Percentiles rank a stretch among this genome's conserved stretches.
These are phyloP conservation scores for Saccharomycopsis sp. DNA, from an alignment of 805 yeast species.

Conservation along the genomic window DNA sequence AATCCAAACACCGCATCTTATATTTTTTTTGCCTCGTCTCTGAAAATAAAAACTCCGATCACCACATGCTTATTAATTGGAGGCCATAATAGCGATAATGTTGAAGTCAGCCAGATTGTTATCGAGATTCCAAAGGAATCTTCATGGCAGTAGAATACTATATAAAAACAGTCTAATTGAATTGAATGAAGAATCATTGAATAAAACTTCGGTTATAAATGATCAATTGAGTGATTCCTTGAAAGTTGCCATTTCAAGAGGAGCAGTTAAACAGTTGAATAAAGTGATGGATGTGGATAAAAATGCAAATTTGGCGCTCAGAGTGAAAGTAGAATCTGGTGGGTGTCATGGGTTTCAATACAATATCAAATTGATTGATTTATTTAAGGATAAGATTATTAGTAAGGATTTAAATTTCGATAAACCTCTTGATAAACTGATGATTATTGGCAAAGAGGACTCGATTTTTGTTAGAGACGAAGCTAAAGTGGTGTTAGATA, in stretches of 20 bases:
- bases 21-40: too few relatives aligned
- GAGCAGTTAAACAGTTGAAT: constrained; percentile 44
- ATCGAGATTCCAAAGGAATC: too few relatives aligned
- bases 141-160: not conserved
- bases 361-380: constrained; percentile 53
- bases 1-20: too few relatives aligned
- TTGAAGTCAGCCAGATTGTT: too few relatives aligned
- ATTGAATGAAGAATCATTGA: constrained; percentile 10
- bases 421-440: not conserved
- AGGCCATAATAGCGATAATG: too few relatives aligned
- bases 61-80: too few relatives aligned
- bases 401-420: constrained; percentile 24
- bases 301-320: constrained; percentile 55
- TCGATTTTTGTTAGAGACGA: constrained; percentile 55
- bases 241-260: constrained; percentile 29
- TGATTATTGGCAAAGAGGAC: constrained; percentile 21
- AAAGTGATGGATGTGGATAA: constrained; percentile 45
- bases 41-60: too few relatives aligned
- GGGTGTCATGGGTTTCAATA: constrained; percentile 99
- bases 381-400: constrained; percentile 29
- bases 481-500: constrained; percentile 76
- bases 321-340: constrained; percentile 83
- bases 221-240: constrained; percentile 20
- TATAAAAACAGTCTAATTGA: constrained; percentile 17
- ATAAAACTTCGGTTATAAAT: constrained; percentile 13